phyloP scores from a whole-genome alignment of 2,329 filamentous ascomycete species.

The Zasmidium cellare region DNA sequence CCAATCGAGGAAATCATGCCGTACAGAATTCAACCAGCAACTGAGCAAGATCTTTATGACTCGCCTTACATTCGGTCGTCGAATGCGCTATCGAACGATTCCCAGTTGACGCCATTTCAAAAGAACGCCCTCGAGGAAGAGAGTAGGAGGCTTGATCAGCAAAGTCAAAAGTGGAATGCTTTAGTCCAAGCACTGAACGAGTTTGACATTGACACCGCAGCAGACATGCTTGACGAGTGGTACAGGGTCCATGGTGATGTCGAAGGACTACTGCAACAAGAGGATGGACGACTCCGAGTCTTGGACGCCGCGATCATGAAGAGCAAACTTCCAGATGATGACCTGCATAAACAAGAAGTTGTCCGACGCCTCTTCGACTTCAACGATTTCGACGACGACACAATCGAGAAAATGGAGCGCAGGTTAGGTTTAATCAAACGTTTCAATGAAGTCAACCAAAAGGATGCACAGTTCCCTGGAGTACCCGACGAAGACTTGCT shows the following conservation, averaged over 20 bases:
- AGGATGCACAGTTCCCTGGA: background rate
- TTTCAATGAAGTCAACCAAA: slow-evolving; percentile 1
- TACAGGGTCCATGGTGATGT: slow-evolving; percentile 10
- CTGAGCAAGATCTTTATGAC: slow-evolving; percentile 57
- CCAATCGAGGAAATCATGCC: slow-evolving; percentile 1
- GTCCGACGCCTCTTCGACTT: background rate
- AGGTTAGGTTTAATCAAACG: slow-evolving; percentile 2
- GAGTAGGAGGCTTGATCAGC: background rate
- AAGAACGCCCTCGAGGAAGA: too few species aligned
- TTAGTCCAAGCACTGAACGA: background rate
- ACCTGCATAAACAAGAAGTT: slow-evolving; percentile 4
- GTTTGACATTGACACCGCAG: slow-evolving; percentile 3
- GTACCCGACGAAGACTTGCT: slow-evolving; percentile 10
- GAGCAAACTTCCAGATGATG: slow-evolving; percentile 11
- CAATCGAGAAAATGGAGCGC: slow-evolving; percentile 1
- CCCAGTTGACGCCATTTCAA: too few species aligned
- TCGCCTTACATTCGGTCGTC: slow-evolving; percentile 1
- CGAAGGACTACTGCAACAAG: slow-evolving; percentile 3
- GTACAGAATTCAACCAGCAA: slow-evolving; percentile 24
- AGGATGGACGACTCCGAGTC: slow-evolving; percentile 1
- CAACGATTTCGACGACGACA: background rate
- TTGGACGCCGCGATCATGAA: slow-evolving; percentile 7
- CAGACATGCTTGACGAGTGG: slow-evolving; percentile 10
- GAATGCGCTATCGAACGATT: slow-evolving; percentile 10
- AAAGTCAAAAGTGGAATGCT: too few species aligned